Percentiles rank a stretch among this genome's conserved stretches.
phyloP scores from a whole-genome alignment of 1,284 basidiomycete species.

The Anthracocystis setariae region DNA sequence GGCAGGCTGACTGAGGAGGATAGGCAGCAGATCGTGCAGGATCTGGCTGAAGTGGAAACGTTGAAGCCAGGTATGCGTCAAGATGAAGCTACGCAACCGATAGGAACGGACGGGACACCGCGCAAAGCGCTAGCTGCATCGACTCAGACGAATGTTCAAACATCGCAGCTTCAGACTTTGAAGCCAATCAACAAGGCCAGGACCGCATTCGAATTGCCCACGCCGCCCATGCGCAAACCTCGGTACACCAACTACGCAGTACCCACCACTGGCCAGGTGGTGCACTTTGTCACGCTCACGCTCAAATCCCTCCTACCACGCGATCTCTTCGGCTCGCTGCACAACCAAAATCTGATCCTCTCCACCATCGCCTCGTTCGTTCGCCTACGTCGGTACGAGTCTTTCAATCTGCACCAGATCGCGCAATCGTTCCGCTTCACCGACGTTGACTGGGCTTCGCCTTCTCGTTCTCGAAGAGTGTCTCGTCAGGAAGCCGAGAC shows the following conservation, averaged over 20 bases:
- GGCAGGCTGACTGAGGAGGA: constrained; percentile 39
- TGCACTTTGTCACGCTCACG: constrained; percentile 68
- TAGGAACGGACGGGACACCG: not conserved
- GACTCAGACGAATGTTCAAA: constrained; percentile 1
- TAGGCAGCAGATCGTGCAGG: constrained; percentile 80
- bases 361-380: constrained; percentile 78
- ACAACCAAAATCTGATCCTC: constrained; percentile 76
- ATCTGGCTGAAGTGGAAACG: constrained; percentile 55
- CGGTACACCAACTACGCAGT: constrained; percentile 81
- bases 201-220: constrained; percentile 6
- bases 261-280: constrained; percentile 73
- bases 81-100: constrained; percentile 5
- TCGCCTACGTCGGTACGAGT: constrained; percentile 80
- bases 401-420: constrained; percentile 80
- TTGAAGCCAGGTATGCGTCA: constrained; percentile 3
- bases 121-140: constrained; percentile 11
- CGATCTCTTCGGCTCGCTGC: constrained; percentile 79
- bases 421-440: constrained; percentile 80
- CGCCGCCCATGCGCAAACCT: constrained; percentile 72
- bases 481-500: constrained; percentile 78
- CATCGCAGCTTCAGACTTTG: not conserved
- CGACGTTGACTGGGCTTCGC: constrained; percentile 83
- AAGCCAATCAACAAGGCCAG: not conserved
- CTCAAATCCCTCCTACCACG: constrained; percentile 79
- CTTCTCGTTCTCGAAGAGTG: constrained; percentile 65